phyloP scores from a whole-genome alignment of 2,329 filamentous ascomycete species.

The Lachnellula occidentalis region DNA sequence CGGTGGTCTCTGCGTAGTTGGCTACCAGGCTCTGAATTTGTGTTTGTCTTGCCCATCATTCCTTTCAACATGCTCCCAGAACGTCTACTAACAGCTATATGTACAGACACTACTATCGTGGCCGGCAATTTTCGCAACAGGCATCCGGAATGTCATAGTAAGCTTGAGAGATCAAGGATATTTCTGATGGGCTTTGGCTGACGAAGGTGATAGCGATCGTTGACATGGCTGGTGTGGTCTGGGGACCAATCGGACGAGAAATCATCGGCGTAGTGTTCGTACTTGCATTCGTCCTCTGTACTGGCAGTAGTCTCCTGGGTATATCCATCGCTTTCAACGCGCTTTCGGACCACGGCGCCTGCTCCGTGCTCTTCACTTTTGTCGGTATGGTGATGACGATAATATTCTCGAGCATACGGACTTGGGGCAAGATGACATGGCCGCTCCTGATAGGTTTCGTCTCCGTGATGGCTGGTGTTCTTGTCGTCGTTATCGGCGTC shows the following conservation, averaged over 20 bases:
- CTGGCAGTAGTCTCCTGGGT: conserved; percentile 51
- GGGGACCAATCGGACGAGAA: too few species aligned
- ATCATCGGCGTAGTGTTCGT: too few species aligned
- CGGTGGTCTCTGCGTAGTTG: conserved; percentile 37
- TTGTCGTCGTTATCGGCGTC: conserved; percentile 48
- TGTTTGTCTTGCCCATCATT: conserved; percentile 1
- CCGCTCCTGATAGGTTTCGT: conserved; percentile 54
- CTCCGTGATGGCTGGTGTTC: conserved; percentile 51
- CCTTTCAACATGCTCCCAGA: neutral
- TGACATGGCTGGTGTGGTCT: too few species aligned
- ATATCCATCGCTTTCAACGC: conserved; percentile 54
- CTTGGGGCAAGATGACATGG: conserved; percentile 54
- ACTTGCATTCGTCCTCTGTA: conserved; percentile 43
- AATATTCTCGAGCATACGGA: conserved; percentile 45
- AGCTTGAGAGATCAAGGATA: conserved; percentile 50
- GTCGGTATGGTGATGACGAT: conserved; percentile 45
- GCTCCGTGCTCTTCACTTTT: conserved; percentile 52
- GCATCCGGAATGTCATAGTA: conserved; percentile 44
- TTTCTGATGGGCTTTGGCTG: conserved; percentile 45
- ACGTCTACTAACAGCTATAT: neutral
- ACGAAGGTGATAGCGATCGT: conserved; percentile 42
- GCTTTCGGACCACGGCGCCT: conserved; percentile 49
- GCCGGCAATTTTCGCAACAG: conserved; percentile 45
- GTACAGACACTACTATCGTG: conserved; percentile 37
- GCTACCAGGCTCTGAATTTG: conserved; percentile 30